A percentile compares a stretch with the other conserved stretches of the same genome.
Conservation (phyloP, 1,284 basidiomycete genomes). For the Rhodotorula glutinis region DNA sequence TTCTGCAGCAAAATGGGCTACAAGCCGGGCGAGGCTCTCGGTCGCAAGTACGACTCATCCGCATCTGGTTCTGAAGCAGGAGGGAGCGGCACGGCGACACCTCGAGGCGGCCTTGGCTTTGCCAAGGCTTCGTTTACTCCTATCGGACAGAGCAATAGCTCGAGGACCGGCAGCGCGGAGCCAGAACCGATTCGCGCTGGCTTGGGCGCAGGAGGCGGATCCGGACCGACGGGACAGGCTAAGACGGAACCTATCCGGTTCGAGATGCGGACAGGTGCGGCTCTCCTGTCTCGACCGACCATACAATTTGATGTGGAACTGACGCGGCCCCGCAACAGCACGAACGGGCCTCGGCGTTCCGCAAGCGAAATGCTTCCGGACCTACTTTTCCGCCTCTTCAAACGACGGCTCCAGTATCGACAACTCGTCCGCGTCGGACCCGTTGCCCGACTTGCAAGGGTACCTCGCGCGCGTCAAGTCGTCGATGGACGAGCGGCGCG, state of each 20-base stretch:
- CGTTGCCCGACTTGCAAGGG: conserved; percentile 14
- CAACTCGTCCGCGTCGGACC: neutral
- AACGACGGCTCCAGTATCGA: neutral
- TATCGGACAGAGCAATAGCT: neutral
- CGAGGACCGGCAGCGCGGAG: neutral
- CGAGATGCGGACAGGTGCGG: conserved; percentile 36
- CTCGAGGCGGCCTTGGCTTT: conserved; percentile 18
- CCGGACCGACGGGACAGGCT: neutral
- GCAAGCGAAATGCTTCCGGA: neutral
- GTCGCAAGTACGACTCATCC: conserved; percentile 15
- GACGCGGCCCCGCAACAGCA: conserved; percentile 1
- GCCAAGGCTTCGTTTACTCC: conserved; percentile 17
- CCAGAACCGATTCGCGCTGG: neutral
- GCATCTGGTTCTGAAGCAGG: neutral
- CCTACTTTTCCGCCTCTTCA: conserved; percentile 10
- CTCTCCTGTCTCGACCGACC: neutral
- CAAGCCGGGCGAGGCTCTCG: conserved; percentile 43
- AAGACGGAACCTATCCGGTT: conserved; percentile 40
- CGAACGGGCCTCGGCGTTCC: conserved; percentile 36
- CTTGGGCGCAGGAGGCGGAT: neutral
- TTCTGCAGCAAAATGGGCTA: conserved; percentile 38
- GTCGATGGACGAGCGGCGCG: conserved; percentile 25
- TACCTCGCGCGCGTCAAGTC: conserved; percentile 25
- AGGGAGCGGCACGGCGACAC: neutral
- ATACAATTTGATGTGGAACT: too few relatives aligned